phyloP scores from a whole-genome alignment of 352 stramenopile species.

The Blastocystis sp. region DNA sequence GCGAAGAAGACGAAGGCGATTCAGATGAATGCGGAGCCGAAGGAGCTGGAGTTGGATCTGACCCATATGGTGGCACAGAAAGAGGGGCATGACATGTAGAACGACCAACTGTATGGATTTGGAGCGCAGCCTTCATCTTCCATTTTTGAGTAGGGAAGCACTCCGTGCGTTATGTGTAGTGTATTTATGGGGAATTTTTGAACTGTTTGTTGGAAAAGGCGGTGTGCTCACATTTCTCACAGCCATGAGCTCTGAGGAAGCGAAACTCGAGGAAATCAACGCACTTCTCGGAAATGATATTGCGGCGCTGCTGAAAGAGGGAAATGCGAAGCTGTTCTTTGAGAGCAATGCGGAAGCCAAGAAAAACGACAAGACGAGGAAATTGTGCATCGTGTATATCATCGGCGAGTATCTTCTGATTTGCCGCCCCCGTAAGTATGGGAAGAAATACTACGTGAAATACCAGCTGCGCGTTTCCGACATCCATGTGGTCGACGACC shows the following conservation, averaged over 20 bases:
- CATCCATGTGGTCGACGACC: background rate
- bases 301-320: slow-evolving; percentile 11
- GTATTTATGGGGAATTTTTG: background rate
- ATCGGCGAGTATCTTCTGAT: slow-evolving; percentile 40
- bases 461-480: slow-evolving; percentile 27
- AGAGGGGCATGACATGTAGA: background rate
- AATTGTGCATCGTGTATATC: slow-evolving; percentile 62
- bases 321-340: slow-evolving; percentile 61
- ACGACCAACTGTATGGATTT: slow-evolving; percentile 2
- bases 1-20: background rate
- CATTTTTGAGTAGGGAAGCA: background rate
- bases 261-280: slow-evolving; percentile 48
- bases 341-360: slow-evolving; percentile 52
- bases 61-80: background rate
- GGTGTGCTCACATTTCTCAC: background rate
- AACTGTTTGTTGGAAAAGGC: background rate
- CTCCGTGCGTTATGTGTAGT: background rate
- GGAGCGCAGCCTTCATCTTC: background rate
- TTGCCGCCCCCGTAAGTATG: slow-evolving; percentile 43
- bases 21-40: background rate
- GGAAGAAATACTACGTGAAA: slow-evolving; percentile 65
- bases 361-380: slow-evolving; percentile 9
- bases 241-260: slow-evolving; percentile 27
- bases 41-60: background rate
- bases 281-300: slow-evolving; percentile 22